Percentiles rank a stretch among this genome's conserved stretches.
Conservation (phyloP, 495 filamentous ascomycete species). For the Penicillium atrosanguineum region DNA sequence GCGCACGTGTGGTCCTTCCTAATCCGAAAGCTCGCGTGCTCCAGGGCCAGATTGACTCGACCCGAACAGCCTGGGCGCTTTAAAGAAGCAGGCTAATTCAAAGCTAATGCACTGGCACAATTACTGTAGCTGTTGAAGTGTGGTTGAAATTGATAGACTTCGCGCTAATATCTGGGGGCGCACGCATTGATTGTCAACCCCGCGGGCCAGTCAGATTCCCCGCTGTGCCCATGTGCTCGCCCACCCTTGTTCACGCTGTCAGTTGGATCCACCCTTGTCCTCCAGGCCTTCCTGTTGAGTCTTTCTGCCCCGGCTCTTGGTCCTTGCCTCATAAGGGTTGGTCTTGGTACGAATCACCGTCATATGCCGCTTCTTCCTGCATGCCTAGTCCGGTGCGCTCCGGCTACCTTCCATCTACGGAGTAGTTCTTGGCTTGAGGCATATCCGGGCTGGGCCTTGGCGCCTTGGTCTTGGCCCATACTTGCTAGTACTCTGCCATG, state of each 20-base stretch:
- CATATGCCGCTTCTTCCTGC: background rate
- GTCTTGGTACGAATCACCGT: background rate
- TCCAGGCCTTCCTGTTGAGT: background rate
- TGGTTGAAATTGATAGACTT: background rate
- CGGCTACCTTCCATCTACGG: background rate
- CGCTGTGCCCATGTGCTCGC: background rate
- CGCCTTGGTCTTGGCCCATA: background rate
- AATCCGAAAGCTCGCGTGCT: background rate
- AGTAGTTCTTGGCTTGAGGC: background rate
- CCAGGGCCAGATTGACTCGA: background rate
- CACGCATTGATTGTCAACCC: background rate
- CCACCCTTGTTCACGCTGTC: background rate
- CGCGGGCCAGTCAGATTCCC: background rate
- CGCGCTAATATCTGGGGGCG: background rate
- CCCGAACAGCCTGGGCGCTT: no score
- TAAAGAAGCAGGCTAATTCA: background rate
- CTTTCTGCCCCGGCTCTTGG: background rate
- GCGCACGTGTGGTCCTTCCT: background rate
- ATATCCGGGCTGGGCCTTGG: background rate
- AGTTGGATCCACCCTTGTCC: background rate
- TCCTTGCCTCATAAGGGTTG: background rate
- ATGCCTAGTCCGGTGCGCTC: background rate
- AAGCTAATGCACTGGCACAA: background rate
- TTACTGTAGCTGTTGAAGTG: background rate
- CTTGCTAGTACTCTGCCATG: background rate